Evolutionary conservation across 495 filamentous ascomycete species (phyloP).

Genomic region (Tuber brumale): DNA sequence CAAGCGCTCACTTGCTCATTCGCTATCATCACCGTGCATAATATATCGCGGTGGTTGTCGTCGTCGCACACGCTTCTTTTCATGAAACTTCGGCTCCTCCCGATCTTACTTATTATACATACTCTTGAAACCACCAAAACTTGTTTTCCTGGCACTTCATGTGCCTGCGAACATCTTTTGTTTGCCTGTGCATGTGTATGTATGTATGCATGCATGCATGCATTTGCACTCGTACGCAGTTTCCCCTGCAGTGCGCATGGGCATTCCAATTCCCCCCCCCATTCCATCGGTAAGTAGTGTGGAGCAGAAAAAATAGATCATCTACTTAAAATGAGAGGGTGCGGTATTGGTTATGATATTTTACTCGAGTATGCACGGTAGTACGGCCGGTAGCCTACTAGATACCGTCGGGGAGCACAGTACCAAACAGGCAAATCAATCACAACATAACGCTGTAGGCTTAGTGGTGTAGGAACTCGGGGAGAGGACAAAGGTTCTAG

Average conservation of each 20-base stretch:
- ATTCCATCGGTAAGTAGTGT: neutral
- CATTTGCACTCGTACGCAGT: neutral
- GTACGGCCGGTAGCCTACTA: neutral
- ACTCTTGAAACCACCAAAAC: neutral
- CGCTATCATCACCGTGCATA: neutral
- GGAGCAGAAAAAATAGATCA: neutral
- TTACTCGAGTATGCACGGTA: too few relatives aligned
- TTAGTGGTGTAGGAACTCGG: neutral
- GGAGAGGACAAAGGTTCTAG: neutral
- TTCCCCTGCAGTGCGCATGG: neutral
- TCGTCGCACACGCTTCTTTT: neutral
- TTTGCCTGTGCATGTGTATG: neutral
- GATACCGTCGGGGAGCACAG: neutral
- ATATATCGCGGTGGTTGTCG: neutral
- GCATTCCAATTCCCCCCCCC: neutral
- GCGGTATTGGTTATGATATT: neutral
- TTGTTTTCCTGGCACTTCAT: neutral
- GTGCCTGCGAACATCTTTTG: neutral
- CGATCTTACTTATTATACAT: neutral
- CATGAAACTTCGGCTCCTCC: neutral
- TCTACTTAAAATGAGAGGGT: neutral
- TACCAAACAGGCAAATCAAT: neutral
- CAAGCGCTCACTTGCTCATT: neutral
- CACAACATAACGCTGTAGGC: neutral
- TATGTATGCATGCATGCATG: neutral